Evolutionary conservation across 1,284 basidiomycete genomes (phyloP).

Genomic region (Heliocybe sulcata): DNA sequence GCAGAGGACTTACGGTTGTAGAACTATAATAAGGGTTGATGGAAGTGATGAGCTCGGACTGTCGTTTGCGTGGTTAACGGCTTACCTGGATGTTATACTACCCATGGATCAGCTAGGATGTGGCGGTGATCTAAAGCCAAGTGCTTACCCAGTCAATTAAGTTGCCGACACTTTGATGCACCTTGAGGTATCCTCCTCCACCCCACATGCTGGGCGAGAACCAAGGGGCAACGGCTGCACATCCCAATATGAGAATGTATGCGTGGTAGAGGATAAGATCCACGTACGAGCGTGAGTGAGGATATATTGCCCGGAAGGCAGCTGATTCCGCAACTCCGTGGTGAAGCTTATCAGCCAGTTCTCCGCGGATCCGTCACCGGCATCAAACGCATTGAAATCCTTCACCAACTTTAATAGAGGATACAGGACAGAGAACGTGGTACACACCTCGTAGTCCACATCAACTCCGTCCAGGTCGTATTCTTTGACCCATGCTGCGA

Average conservation of each 20-base stretch:
- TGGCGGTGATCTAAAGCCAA: neutral
- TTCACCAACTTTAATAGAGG: conserved; percentile 11
- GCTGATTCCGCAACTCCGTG: conserved; percentile 23
- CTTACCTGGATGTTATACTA: conserved; percentile 31
- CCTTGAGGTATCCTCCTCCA: conserved; percentile 54
- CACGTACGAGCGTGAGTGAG: conserved; percentile 30
- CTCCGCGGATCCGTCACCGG: conserved; percentile 28
- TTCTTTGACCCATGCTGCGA: conserved; percentile 42
- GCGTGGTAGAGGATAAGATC: neutral
- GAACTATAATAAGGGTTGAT: conserved; percentile 30
- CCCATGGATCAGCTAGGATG: neutral
- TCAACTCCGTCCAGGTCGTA: conserved; percentile 49
- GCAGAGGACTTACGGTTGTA: conserved; percentile 46
- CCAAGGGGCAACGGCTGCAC: conserved; percentile 44
- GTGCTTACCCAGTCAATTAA: conserved; percentile 28
- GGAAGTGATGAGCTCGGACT: neutral
- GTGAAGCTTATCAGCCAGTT: conserved; percentile 38
- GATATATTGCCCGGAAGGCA: conserved; percentile 26
- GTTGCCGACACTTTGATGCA: conserved; percentile 46
- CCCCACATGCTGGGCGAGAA: conserved; percentile 41
- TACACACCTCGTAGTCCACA: conserved; percentile 44
- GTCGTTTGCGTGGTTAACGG: conserved; percentile 22
- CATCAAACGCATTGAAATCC: conserved; percentile 41
- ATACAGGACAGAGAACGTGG: conserved; percentile 7
- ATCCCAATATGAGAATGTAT: neutral